These are phyloP conservation scores for Kodamaea sp. DNA, from an alignment of 1,139 yeast genomes.

Conservation along the genomic window DNA sequence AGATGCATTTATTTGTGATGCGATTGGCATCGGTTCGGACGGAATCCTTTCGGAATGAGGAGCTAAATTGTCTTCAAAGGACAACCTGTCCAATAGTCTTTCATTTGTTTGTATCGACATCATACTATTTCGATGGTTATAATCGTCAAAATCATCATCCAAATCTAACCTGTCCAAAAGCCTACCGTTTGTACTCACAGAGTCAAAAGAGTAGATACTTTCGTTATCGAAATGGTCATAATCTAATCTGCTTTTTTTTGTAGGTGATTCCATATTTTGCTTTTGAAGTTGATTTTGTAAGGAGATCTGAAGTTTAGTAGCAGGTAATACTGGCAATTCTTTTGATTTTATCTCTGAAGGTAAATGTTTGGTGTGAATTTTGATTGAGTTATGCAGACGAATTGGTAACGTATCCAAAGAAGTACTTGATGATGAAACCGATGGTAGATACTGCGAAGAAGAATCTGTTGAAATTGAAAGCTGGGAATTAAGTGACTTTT, in stretches of 20 bases:
- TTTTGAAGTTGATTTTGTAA: not conserved
- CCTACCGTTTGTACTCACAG: constrained; percentile 43
- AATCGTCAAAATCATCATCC: constrained; percentile 16
- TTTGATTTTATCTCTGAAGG: constrained; percentile 2
- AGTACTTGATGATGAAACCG: too few species aligned
- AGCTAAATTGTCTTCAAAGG: constrained; percentile 22
- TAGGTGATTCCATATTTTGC: constrained; percentile 7
- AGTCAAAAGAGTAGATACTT: constrained; percentile 43
- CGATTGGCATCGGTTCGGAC: constrained; percentile 4
- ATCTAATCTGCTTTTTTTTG: constrained; percentile 7
- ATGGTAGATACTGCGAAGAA: too few species aligned
- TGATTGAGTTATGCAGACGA: not conserved
- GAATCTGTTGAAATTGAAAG: too few species aligned
- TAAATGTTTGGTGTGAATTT: not conserved
- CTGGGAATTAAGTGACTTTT: too few species aligned
- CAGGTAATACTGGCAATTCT: constrained; percentile 5
- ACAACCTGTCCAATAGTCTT: constrained; percentile 31
- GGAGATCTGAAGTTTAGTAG: not conserved
- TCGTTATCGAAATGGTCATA: constrained; percentile 20
- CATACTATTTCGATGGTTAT: constrained; percentile 25
- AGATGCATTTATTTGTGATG: constrained; percentile 3
- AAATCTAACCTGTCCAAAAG: constrained; percentile 38
- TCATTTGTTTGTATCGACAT: constrained; percentile 31
- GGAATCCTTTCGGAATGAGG: constrained; percentile 1
- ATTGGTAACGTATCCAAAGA: too few species aligned